A percentile compares a stretch with the other conserved stretches of the same genome.
Evolutionary conservation across 2,329 filamentous ascomycete species (phyloP).

Genomic region (Aurifilum marmelostoma): DNA sequence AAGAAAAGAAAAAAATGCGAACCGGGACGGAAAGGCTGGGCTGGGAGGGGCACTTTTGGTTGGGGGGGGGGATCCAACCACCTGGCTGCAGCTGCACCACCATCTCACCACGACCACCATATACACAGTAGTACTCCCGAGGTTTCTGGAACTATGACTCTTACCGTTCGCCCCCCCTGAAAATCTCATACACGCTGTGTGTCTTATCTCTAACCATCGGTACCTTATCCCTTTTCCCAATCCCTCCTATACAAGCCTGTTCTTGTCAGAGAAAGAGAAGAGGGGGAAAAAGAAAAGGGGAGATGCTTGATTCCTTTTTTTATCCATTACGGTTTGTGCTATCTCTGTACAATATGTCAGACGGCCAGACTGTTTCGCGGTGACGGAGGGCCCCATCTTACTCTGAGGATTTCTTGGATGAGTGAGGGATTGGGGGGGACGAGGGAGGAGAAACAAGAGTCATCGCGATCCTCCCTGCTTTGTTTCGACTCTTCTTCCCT

Average conservation of each 20-base stretch:
- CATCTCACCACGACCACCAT: slow-evolving; percentile 2
- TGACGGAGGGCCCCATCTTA: not conserved
- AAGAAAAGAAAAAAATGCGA: not conserved
- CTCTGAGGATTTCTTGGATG: not conserved
- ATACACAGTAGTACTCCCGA: not conserved
- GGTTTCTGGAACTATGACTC: slow-evolving; percentile 7
- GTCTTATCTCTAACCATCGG: not conserved
- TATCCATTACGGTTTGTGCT: not conserved
- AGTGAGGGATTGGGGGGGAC: not conserved
- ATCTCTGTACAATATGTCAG: not conserved
- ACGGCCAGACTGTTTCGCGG: not conserved
- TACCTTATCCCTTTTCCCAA: not conserved
- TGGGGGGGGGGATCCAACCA: not conserved
- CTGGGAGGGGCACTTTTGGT: not conserved
- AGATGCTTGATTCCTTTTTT: not conserved
- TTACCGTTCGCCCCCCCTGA: slow-evolving; percentile 11
- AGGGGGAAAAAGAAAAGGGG: not conserved
- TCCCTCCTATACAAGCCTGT: not conserved
- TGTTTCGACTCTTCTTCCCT: not conserved
- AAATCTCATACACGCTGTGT: slow-evolving; percentile 10
- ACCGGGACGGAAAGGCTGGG: not conserved
- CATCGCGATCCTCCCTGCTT: slow-evolving; percentile 9
- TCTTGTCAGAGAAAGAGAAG: not conserved
- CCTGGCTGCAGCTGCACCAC: slow-evolving; percentile 5
- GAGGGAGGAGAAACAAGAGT: not conserved